Percentiles rank a stretch among this genome's conserved stretches.
Evolutionary conservation across 2,329 filamentous ascomycete genomes (phyloP).

Genomic region (Aspergillus amoenus): DNA sequence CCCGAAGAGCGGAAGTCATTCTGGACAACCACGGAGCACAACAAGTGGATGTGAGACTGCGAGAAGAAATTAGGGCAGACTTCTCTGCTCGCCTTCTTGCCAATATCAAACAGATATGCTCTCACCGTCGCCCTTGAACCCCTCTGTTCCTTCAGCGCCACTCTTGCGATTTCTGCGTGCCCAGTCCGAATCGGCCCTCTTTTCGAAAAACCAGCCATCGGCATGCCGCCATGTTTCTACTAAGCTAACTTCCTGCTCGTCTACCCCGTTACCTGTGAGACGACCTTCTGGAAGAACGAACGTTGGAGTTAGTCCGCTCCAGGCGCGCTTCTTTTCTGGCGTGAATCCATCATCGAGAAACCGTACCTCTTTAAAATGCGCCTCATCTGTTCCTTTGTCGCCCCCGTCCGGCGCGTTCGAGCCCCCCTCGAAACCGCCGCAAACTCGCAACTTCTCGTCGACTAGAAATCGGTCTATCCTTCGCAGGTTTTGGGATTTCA

Average conservation of each 20-base stretch:
- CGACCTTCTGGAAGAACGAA: conserved; percentile 23
- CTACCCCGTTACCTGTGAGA: conserved; percentile 18
- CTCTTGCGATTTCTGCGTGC: conserved; percentile 72
- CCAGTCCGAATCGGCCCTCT: conserved; percentile 62
- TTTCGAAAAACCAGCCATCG: conserved; percentile 40
- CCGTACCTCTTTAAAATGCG: conserved; percentile 15
- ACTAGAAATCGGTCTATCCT: conserved; percentile 36
- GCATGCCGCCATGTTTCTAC: conserved; percentile 21
- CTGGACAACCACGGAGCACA: background rate
- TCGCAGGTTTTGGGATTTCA: conserved; percentile 37
- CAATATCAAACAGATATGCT: conserved; percentile 35
- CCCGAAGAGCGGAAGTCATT: conserved; percentile 1
- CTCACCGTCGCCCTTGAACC: conserved; percentile 33
- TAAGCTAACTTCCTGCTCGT: conserved; percentile 13
- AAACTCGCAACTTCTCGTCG: conserved; percentile 30
- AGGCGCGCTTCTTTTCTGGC: conserved; percentile 27
- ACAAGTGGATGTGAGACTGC: background rate
- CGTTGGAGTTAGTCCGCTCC: conserved; percentile 20
- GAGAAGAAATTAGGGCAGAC: background rate
- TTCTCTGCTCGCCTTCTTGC: conserved; percentile 11
- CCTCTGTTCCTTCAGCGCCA: conserved; percentile 50
- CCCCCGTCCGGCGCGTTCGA: conserved; percentile 5
- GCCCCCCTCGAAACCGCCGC: conserved; percentile 9
- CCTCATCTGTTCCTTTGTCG: conserved; percentile 6
- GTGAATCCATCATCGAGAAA: conserved; percentile 12